phyloP scores from a whole-genome alignment of 495 filamentous ascomycete genomes.

The Annulohypoxylon nitens region DNA sequence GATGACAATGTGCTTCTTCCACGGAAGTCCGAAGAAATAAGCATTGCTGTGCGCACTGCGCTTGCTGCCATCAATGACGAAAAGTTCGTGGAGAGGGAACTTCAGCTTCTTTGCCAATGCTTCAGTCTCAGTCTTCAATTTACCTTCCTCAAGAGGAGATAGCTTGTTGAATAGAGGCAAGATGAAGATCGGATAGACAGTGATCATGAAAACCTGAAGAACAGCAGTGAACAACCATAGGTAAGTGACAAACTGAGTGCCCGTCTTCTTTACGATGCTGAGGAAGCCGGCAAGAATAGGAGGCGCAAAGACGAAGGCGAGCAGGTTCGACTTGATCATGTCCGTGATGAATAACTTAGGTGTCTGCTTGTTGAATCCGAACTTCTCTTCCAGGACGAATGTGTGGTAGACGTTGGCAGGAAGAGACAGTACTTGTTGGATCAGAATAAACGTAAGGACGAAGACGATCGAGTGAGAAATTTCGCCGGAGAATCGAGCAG shows the following conservation, averaged over 20 bases:
- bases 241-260: conserved; percentile 95
- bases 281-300: conserved; percentile 93
- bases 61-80: conserved; percentile 98
- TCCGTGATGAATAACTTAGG: conserved; percentile 89
- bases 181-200: conserved; percentile 94
- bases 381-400: conserved; percentile 96
- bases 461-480: conserved; percentile 95
- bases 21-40: conserved; percentile 97
- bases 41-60: conserved; percentile 97
- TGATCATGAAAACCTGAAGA: conserved; percentile 92
- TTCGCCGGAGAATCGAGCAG: conserved; percentile 85
- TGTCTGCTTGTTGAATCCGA: conserved; percentile 99
- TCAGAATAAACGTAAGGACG: conserved; percentile 85
- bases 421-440: conserved; percentile 80
- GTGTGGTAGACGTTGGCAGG: conserved; percentile 91
- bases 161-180: conserved; percentile 98
- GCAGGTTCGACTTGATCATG: conserved; percentile 88
- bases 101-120: conserved; percentile 84
- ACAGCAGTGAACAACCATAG: conserved; percentile 92
- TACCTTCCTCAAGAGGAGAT: conserved; percentile 87
- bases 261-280: conserved; percentile 90
- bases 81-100: conserved; percentile 90
- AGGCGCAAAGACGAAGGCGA: conserved; percentile 80
- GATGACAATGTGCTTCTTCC: conserved; percentile 99
- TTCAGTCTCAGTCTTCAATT: conserved; percentile 89